Evolutionary conservation across 1,139 yeast species (phyloP), one percentile per base, ranked within the genome.

Genomic region (Oligophagozyma castellii): DNA sequence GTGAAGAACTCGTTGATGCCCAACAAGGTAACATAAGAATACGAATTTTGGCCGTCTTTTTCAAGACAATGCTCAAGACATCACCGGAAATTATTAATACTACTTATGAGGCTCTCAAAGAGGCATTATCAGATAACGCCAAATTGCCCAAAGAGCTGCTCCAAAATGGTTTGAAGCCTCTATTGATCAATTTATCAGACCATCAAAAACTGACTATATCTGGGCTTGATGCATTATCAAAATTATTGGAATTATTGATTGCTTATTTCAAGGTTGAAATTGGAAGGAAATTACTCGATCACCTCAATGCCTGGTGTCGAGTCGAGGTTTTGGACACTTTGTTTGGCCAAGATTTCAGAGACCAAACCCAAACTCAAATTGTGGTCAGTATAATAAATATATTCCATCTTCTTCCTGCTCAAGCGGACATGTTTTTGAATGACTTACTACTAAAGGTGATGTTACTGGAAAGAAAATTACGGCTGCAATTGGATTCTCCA

Each of bases 221-320:
- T 2, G 95, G 96, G 1, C 61, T 92, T 15, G 95, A 86, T 47
- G 95, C 96, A 0, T 61, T 92, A 20, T 93, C 95, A 1, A 65
- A 93, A 29, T 62, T 92, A 19, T 62, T 92, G 30, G 95, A 89
- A 46, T 61, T 92, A 15, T 63, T 92, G 42, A 84, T 89, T 22
- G 81, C 93, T 2, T 89, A 92, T 46, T 92, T 92, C 61, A 78
- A 93, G 50, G 95, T 89, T 14, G 99, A 92, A 53, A 89, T 92
- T 41, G 99, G 99, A 19, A 69, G 86, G 33, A 92, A 92, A 46
- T 61, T 92, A 31, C 64, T 92, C 18, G 98, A 92, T 46, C 98
- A 92, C 55, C 61, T 89, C 41, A 80, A 77, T 68, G 95, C 95
- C 0, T 86, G 95, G 95, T 95, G 96, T 0, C 92, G 83, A 41